phyloP scores from a whole-genome alignment of 2,329 filamentous ascomycete species.

The Pleurostoma richardsiae region DNA sequence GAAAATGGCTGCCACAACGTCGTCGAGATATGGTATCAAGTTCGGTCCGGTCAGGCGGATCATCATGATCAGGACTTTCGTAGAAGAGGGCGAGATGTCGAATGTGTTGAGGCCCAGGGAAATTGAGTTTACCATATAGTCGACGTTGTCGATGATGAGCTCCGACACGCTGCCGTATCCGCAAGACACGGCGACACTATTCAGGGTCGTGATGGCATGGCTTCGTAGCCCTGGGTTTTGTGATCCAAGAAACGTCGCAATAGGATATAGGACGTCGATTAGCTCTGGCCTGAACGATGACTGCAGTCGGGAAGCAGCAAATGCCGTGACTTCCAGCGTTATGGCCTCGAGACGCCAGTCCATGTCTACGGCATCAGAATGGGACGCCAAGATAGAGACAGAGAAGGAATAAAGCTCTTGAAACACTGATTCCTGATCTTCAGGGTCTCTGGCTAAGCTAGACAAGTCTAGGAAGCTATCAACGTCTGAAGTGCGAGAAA shows the following conservation, averaged over 20 bases:
- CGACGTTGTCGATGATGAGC: constrained; percentile 83
- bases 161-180: constrained; percentile 70
- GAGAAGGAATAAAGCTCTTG: constrained; percentile 68
- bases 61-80: constrained; percentile 92
- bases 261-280: constrained; percentile 85
- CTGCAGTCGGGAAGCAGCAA: constrained; percentile 65
- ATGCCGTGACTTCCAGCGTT: constrained; percentile 73
- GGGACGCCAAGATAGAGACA: constrained; percentile 53
- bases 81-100: constrained; percentile 85
- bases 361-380: constrained; percentile 37
- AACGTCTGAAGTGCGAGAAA: constrained; percentile 46
- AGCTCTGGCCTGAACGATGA: constrained; percentile 75
- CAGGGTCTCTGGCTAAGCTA: constrained; percentile 26
- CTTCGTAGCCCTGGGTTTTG: constrained; percentile 61
- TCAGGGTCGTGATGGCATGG: constrained; percentile 79
- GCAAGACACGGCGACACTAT: constrained; percentile 71
- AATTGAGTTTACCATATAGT: constrained; percentile 94
- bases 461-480: constrained; percentile 63
- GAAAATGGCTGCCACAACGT: constrained; percentile 87
- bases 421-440: constrained; percentile 41
- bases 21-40: constrained; percentile 83
- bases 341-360: constrained; percentile 76
- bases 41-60: constrained; percentile 76
- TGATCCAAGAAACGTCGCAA: constrained; percentile 84
- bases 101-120: constrained; percentile 85